Evolutionary conservation across 2,329 filamentous ascomycete species (phyloP).

Genomic region (Lecanicillium sp.): DNA sequence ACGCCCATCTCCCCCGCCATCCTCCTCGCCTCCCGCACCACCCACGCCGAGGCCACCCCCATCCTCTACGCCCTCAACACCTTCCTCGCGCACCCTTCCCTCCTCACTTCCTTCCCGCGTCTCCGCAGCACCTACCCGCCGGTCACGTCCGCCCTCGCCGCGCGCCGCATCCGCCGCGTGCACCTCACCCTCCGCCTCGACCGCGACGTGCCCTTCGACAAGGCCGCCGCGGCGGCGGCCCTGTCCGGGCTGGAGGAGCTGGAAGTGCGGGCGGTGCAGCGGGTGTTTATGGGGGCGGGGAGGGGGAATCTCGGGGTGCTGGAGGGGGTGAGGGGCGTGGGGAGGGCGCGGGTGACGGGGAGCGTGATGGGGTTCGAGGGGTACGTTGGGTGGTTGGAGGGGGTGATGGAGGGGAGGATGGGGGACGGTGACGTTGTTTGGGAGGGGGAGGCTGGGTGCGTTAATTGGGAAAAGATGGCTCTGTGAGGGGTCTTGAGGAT

Average conservation of each 20-base stretch:
- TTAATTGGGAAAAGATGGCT: background rate
- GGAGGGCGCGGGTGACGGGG: constrained; percentile 29
- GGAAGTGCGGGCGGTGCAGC: constrained; percentile 34
- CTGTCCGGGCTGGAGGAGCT: constrained; percentile 35
- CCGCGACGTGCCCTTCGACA: constrained; percentile 29
- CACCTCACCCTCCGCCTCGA: constrained; percentile 37
- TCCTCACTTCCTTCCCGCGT: constrained; percentile 37
- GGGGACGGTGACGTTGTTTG: too few species aligned
- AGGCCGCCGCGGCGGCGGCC: constrained; percentile 24
- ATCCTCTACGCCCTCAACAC: constrained; percentile 39
- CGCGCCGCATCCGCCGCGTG: constrained; percentile 33
- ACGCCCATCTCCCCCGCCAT: constrained; percentile 23
- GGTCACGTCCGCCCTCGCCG: constrained; percentile 23
- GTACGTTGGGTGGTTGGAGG: constrained; percentile 37
- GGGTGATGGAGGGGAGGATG: constrained; percentile 28
- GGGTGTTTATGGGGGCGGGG: constrained; percentile 32
- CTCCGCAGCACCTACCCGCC: constrained; percentile 29
- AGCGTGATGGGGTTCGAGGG: constrained; percentile 35
- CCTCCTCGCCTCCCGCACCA: constrained; percentile 35
- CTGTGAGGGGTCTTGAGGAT: too few species aligned
- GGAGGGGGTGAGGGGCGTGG: constrained; percentile 37
- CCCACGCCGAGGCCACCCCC: constrained; percentile 34
- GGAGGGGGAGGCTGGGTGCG: constrained; percentile 20
- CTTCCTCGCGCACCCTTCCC: constrained; percentile 36
- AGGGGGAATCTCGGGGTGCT: constrained; percentile 34